A percentile compares a stretch with the other conserved stretches of the same genome.
These are phyloP conservation scores for Clarireedia monteithiana DNA, from an alignment of 2,329 filamentous ascomycete genomes.

Conservation along the genomic window DNA sequence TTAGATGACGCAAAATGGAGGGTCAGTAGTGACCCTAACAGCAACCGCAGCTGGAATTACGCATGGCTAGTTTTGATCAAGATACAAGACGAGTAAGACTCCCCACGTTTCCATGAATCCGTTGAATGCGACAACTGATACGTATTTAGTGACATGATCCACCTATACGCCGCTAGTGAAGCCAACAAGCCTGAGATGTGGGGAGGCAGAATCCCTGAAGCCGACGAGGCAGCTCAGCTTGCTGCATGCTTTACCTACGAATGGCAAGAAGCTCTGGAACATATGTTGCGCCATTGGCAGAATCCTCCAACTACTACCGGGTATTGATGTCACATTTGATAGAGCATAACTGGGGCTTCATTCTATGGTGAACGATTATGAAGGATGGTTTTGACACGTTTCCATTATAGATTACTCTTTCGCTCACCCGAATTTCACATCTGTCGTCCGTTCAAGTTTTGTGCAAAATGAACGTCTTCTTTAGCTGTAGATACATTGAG, in stretches of 20 bases:
- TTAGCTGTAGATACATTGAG: too few relatives aligned
- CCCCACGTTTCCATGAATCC: background rate
- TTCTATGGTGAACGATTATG: too few relatives aligned
- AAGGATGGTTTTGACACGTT: too few relatives aligned
- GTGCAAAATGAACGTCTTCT: too few relatives aligned
- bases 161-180: slow-evolving; percentile 52
- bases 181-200: slow-evolving; percentile 62
- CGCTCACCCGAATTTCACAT: too few relatives aligned
- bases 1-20: slow-evolving; percentile 57
- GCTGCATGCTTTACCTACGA: slow-evolving; percentile 56
- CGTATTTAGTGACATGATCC: slow-evolving; percentile 45
- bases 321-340: slow-evolving; percentile 30
- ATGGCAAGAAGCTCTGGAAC: slow-evolving; percentile 57
- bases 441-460: too few relatives aligned
- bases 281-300: slow-evolving; percentile 64
- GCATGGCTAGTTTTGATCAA: slow-evolving; percentile 65
- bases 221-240: slow-evolving; percentile 50
- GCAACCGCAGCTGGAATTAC: slow-evolving; percentile 67
- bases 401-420: too few relatives aligned
- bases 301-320: slow-evolving; percentile 51
- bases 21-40: slow-evolving; percentile 55
- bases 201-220: slow-evolving; percentile 49
- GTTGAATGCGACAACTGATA: background rate
- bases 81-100: slow-evolving; percentile 54
- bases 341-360: too few relatives aligned